Conservation (phyloP, 306 rosid genomes). For the Corylus americana region DNA sequence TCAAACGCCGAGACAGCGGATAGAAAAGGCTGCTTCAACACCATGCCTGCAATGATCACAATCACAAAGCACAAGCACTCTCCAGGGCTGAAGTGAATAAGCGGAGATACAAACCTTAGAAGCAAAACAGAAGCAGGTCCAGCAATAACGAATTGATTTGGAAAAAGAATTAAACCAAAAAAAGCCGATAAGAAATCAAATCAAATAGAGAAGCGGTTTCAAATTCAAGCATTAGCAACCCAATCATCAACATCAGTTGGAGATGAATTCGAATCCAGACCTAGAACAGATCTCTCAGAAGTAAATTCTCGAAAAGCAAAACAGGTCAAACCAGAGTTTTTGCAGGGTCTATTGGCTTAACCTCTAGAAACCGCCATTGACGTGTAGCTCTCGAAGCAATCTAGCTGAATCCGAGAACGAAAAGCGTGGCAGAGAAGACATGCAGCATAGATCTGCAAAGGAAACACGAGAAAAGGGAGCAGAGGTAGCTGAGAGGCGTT, state of each 20-base stretch:
- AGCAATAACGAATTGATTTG: not conserved
- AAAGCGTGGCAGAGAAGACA: accelerated
- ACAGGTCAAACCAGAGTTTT: not conserved
- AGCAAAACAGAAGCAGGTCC: not conserved
- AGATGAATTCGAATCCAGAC: not conserved
- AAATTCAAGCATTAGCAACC: not conserved
- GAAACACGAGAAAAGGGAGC: too few relatives aligned
- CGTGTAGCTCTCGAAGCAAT: constrained; percentile 31
- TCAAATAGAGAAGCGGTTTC: not conserved
- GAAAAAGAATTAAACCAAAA: not conserved
- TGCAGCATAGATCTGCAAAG: constrained; percentile 1
- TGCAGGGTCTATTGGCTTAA: not conserved
- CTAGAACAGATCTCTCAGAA: not conserved
- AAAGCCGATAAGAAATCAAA: not conserved
- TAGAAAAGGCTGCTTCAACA: not conserved
- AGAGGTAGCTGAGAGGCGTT: not conserved
- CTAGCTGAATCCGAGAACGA: not conserved
- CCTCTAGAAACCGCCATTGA: constrained; percentile 2
- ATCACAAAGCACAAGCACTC: not conserved
- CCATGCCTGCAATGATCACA: not conserved
- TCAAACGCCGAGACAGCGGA: not conserved
- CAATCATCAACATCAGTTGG: not conserved
- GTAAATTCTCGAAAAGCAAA: not conserved
- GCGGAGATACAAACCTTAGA: not conserved
- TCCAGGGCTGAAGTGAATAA: not conserved